A percentile compares a stretch with the other conserved stretches of the same genome.
phyloP scores from a whole-genome alignment of 495 filamentous ascomycete genomes.

The Trichoderma virens region DNA sequence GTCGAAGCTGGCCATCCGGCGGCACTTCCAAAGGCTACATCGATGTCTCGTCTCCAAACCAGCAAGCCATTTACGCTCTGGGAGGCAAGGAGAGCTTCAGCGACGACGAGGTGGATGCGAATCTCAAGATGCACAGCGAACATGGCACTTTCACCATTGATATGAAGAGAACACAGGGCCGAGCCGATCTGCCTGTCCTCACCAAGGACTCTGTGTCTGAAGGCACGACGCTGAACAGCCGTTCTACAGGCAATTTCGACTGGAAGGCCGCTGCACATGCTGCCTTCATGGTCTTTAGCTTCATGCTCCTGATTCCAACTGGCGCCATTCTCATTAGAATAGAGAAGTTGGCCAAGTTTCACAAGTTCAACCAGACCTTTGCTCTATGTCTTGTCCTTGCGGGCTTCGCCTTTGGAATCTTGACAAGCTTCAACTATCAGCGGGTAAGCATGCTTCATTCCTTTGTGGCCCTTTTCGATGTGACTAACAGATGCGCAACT shows the following conservation, averaged over 20 bases:
- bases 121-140: slow-evolving; percentile 37
- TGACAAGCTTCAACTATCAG: slow-evolving; percentile 41
- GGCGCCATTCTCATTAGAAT: slow-evolving; percentile 43
- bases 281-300: slow-evolving; percentile 39
- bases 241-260: slow-evolving; percentile 22
- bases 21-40: slow-evolving; percentile 22
- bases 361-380: slow-evolving; percentile 41
- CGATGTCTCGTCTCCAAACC: slow-evolving; percentile 28
- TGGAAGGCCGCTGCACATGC: slow-evolving; percentile 34
- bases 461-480: not conserved
- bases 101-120: slow-evolving; percentile 29
- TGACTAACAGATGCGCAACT: not conserved
- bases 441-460: slow-evolving; percentile 29
- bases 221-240: slow-evolving; percentile 18
- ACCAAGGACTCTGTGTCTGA: slow-evolving; percentile 12
- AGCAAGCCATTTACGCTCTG: slow-evolving; percentile 45
- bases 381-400: slow-evolving; percentile 32
- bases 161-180: slow-evolving; percentile 39
- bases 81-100: slow-evolving; percentile 31
- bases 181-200: slow-evolving; percentile 21
- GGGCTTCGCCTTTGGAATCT: slow-evolving; percentile 40
- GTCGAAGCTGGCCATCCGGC: slow-evolving; percentile 30
- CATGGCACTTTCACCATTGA: slow-evolving; percentile 49
- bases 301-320: slow-evolving; percentile 44
- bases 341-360: slow-evolving; percentile 38